Evolutionary conservation across 2,329 filamentous ascomycete species (phyloP).

Genomic region (Escovopsis sp.): DNA sequence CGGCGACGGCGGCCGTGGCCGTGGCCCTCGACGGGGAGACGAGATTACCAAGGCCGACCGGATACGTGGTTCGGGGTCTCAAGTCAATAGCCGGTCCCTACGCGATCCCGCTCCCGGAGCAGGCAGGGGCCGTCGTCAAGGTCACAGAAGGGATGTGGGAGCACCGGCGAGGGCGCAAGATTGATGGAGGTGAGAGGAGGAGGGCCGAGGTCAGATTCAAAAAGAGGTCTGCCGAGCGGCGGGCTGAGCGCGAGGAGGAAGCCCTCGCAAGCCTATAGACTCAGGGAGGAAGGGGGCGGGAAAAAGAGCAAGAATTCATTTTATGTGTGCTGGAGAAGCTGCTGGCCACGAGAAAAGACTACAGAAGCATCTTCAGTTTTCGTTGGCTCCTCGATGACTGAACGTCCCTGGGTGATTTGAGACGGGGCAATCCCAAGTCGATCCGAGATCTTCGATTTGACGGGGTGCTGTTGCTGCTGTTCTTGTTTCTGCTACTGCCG

Average conservation of each 20-base stretch:
- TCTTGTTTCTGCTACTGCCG: no score
- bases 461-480: no score
- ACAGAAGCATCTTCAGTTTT: no score
- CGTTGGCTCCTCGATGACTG: no score
- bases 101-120: constrained; percentile 51
- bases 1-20: constrained; percentile 25
- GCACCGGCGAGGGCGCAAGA: constrained; percentile 69
- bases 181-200: constrained; percentile 90
- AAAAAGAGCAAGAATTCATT: not conserved
- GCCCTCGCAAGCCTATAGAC: constrained; percentile 17
- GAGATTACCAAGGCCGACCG: constrained; percentile 16
- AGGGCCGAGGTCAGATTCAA: constrained; percentile 76
- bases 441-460: no score
- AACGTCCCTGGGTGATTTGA: no score
- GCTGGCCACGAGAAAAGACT: no score
- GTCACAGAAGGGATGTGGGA: constrained; percentile 89
- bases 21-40: constrained; percentile 11
- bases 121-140: constrained; percentile 47
- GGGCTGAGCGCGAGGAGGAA: constrained; percentile 42
- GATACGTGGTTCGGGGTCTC: constrained; percentile 51
- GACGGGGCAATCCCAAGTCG: no score
- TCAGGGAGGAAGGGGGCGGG: not conserved
- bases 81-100: constrained; percentile 61
- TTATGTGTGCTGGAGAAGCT: no score
- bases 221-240: constrained; percentile 64